Percentiles rank a stretch among this genome's conserved stretches.
These are phyloP conservation scores for Monosporascus sp. DNA, from an alignment of 2,329 filamentous ascomycete species.

Conservation along the genomic window DNA sequence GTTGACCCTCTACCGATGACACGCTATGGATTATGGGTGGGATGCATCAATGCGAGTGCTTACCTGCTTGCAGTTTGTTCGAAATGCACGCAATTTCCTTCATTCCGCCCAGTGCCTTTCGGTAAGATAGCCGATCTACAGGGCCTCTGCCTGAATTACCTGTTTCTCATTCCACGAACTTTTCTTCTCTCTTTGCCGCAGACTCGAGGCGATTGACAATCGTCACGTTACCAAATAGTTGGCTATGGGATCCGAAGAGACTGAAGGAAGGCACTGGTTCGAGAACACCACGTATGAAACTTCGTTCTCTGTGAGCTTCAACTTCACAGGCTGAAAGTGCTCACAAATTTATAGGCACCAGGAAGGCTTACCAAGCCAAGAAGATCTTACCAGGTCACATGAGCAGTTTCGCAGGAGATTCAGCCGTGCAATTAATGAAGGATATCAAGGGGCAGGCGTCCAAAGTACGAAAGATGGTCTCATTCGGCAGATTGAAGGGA, in stretches of 20 bases:
- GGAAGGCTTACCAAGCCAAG: background rate
- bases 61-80: no score
- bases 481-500: background rate
- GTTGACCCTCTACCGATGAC: no score
- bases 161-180: no score
- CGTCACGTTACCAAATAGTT: background rate
- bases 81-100: no score
- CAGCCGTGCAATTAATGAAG: background rate
- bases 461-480: background rate
- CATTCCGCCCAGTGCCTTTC: no score
- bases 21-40: no score
- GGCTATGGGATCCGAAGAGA: background rate
- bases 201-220: no score
- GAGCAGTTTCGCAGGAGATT: background rate
- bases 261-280: background rate
- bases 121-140: no score
- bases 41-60: no score
- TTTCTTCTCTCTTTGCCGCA: no score
- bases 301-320: background rate
- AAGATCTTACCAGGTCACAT: background rate
- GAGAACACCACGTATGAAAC: background rate
- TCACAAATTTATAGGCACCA: background rate
- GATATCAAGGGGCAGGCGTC: background rate
- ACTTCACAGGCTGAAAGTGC: background rate
- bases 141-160: no score